Evolutionary conservation across 768 basidiomycete species (phyloP), one percentile per base, ranked within the genome.

Genomic region (Kwoniella botswanensis): DNA sequence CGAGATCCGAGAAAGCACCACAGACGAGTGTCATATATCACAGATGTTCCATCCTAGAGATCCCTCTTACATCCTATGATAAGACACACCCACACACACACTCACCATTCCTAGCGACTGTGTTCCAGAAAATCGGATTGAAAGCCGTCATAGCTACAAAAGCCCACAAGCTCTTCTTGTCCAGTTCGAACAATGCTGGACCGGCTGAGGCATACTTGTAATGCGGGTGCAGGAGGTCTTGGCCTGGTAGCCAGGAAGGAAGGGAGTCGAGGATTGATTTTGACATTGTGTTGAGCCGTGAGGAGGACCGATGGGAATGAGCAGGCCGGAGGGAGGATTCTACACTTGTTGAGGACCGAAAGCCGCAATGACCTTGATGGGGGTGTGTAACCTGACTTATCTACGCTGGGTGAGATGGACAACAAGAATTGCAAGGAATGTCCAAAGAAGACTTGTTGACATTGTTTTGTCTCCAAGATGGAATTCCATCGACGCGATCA

Each of bases 41-140:
- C 4, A 26, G 26, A 26, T 26, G 26, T 26, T 26, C 4, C 26
- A 26, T 26, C 26, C 26, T 26, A 26, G 26, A 26, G 26, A 26
- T 26, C 4, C 4, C 26, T 26, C 4, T 4, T 26, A 26, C 26
- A 26, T 26, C 26, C 35, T 35, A 21, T 44, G 10, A 26, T 21
- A 22, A 26, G 50, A 44, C 12, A 18, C 46, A 26, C 54, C 12
- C 42, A 29, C 55, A 44, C 42, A 24, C 22, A 5, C n/a, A 85
- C 89, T 60, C 72, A 94, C 94, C 94, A 85, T 95, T 93, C 67
- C 90, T 90, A 26, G 96, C 96, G 35, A 95, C 89, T 72, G 94
- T 89, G 84, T 99, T 99, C 96, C 96, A 99, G 69, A 91, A 94
- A 1, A 90, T 89, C 0, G 96, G 96, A 78, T 98, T 98, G 86